These are phyloP conservation scores for Stenogyne calaminthoides DNA, from an alignment of 305 asterid species.

Conservation along the genomic window DNA sequence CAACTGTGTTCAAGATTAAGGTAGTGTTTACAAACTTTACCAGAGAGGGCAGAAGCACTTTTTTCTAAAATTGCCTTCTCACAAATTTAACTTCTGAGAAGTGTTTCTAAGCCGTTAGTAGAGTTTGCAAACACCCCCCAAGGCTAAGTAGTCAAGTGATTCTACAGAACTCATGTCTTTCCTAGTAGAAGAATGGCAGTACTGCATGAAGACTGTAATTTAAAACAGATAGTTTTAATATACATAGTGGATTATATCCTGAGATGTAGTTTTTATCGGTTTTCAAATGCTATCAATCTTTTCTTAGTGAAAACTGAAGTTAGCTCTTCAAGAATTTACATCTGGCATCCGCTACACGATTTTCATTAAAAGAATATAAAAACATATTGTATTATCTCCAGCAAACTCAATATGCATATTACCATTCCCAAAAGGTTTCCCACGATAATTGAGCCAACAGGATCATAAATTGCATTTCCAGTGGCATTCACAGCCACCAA, in stretches of 20 bases:
- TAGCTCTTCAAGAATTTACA: not conserved
- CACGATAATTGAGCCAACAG: slow-evolving; percentile 90
- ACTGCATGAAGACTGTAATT: not conserved
- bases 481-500: slow-evolving; percentile 87
- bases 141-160: not conserved
- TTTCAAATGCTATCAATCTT: slow-evolving; percentile 2
- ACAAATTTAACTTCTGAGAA: too few species aligned
- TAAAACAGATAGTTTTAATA: not conserved
- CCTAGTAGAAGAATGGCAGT: not conserved
- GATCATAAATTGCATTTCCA: slow-evolving; percentile 97
- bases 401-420: slow-evolving; percentile 25
- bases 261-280: not conserved
- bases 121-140: too few species aligned
- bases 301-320: slow-evolving; percentile 15
- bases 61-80: too few species aligned
- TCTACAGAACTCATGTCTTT: not conserved
- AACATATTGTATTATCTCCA: slow-evolving; percentile 9
- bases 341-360: slow-evolving; percentile 1
- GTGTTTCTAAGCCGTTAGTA: too few species aligned
- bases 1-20: not conserved
- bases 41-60: too few species aligned
- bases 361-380: not conserved
- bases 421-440: slow-evolving; percentile 99
- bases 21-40: too few species aligned
- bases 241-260: not conserved